These are phyloP conservation scores for Sutorius eximius DNA, from an alignment of 1,284 basidiomycete species.

Conservation along the genomic window DNA sequence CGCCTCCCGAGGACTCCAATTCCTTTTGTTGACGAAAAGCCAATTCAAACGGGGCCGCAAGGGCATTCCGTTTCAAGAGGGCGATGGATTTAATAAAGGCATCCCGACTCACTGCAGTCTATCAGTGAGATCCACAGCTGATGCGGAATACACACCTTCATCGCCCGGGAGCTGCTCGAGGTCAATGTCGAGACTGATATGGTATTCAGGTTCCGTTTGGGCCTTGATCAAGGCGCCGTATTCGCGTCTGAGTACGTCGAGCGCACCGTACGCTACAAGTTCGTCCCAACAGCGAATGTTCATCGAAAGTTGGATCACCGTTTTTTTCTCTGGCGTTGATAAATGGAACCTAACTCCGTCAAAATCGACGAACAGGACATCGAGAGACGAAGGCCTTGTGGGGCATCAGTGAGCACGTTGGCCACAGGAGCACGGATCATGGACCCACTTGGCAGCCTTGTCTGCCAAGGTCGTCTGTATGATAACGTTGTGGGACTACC, in stretches of 20 bases:
- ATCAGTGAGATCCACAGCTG: slow-evolving; percentile 3
- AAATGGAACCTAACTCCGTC: slow-evolving; percentile 96
- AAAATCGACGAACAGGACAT: slow-evolving; percentile 97
- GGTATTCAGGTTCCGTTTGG: slow-evolving; percentile 81
- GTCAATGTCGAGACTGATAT: slow-evolving; percentile 87
- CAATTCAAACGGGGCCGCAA: slow-evolving; percentile 92
- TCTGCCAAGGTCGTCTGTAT: slow-evolving; percentile 91
- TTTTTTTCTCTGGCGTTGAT: slow-evolving; percentile 84
- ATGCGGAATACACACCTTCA: slow-evolving; percentile 59
- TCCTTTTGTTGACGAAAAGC: slow-evolving; percentile 88
- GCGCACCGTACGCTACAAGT: slow-evolving; percentile 84
- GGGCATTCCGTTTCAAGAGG: slow-evolving; percentile 89
- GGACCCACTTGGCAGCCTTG: slow-evolving; percentile 76
- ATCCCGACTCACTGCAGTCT: slow-evolving; percentile 67
- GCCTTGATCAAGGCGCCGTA: slow-evolving; percentile 74
- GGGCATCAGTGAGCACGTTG: slow-evolving; percentile 17
- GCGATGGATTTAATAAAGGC: slow-evolving; percentile 82
- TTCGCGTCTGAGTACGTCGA: slow-evolving; percentile 79
- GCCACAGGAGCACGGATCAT: slow-evolving; percentile 1
- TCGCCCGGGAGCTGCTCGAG: slow-evolving; percentile 80
- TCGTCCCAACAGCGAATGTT: slow-evolving; percentile 97
- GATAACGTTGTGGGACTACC: slow-evolving; percentile 86
- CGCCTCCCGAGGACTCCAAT: slow-evolving; percentile 68
- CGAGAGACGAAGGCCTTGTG: slow-evolving; percentile 80
- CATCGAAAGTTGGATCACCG: slow-evolving; percentile 87